Evolutionary conservation across 2,329 filamentous ascomycete genomes (phyloP).

Genomic region (Colletotrichum orbiculare): DNA sequence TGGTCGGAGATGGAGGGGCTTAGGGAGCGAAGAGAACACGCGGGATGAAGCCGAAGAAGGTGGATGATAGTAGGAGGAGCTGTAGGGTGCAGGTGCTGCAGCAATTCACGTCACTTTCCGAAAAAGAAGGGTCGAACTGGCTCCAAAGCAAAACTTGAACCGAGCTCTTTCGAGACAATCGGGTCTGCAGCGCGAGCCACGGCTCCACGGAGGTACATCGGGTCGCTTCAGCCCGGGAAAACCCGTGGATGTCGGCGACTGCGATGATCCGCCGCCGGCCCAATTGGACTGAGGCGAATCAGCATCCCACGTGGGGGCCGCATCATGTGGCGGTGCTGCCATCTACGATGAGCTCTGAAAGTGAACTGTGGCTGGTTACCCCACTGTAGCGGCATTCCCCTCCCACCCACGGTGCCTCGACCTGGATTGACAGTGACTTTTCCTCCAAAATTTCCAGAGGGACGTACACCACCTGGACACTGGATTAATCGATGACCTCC

Average conservation of each 20-base stretch:
- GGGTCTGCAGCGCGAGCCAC: conserved; percentile 37
- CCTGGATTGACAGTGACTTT: conserved; percentile 14
- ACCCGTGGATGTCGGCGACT: conserved; percentile 26
- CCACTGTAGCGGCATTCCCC: conserved; percentile 13
- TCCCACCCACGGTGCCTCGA: neutral
- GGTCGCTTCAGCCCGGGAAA: conserved; percentile 36
- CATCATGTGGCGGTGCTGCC: conserved; percentile 17
- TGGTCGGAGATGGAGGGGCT: conserved; percentile 11
- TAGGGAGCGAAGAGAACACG: conserved; percentile 1
- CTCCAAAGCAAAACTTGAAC: conserved; percentile 37
- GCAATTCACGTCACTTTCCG: conserved; percentile 37
- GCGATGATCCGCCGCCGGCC: conserved; percentile 16
- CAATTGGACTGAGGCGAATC: conserved; percentile 20
- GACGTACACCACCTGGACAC: neutral
- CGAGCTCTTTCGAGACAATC: conserved; percentile 37
- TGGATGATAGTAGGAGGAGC: conserved; percentile 18
- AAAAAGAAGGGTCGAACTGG: conserved; percentile 36
- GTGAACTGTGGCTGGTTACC: conserved; percentile 30
- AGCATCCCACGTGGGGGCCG: neutral
- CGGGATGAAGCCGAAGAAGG: conserved; percentile 1
- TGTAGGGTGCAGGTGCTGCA: conserved; percentile 27
- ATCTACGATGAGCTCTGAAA: neutral
- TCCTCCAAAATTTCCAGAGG: conserved; percentile 34
- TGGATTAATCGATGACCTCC: neutral
- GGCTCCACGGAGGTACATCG: neutral